Conservation (phyloP, 305 asterid species). For the Andrographis paniculata region DNA sequence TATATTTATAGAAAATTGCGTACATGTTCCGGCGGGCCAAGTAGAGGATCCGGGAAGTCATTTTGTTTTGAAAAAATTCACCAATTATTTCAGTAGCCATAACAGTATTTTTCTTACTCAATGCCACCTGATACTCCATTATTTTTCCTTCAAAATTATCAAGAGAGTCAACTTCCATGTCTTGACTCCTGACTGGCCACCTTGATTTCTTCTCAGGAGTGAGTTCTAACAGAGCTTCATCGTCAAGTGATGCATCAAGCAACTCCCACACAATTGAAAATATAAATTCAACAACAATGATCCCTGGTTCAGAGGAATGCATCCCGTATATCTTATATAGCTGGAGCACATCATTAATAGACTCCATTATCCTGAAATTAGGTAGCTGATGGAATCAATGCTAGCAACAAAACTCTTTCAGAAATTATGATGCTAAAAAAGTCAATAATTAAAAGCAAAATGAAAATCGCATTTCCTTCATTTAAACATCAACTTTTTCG, state of each 20-base stretch:
- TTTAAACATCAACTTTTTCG: no score
- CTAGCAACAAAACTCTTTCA: conserved; percentile 4
- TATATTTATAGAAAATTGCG: no score
- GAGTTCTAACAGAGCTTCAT: conserved; percentile 68
- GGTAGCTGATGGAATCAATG: conserved; percentile 16
- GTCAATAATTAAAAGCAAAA: conserved; percentile 9
- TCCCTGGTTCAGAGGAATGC: conserved; percentile 68
- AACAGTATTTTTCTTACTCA: conserved; percentile 62
- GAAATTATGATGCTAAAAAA: conserved; percentile 4
- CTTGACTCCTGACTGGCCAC: conserved; percentile 63
- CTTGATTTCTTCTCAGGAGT: conserved; percentile 70
- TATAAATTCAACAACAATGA: conserved; percentile 54
- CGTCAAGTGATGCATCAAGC: conserved; percentile 90
- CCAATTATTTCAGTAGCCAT: conserved; percentile 81
- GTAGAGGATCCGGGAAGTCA: conserved; percentile 63
- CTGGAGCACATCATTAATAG: conserved; percentile 58
- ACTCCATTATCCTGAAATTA: conserved; percentile 76
- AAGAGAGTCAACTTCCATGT: conserved; percentile 64
- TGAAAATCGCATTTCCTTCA: conserved; percentile 2
- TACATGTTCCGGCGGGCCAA: conserved; percentile 84
- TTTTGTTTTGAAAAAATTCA: conserved; percentile 56
- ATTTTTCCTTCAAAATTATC: conserved; percentile 53
- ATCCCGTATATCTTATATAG: conserved; percentile 47
- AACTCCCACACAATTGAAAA: conserved; percentile 74
- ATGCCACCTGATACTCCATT: conserved; percentile 53